Evolutionary conservation across 805 yeast genomes (phyloP).

Genomic region (Cyberlindnera xylosilytica): DNA sequence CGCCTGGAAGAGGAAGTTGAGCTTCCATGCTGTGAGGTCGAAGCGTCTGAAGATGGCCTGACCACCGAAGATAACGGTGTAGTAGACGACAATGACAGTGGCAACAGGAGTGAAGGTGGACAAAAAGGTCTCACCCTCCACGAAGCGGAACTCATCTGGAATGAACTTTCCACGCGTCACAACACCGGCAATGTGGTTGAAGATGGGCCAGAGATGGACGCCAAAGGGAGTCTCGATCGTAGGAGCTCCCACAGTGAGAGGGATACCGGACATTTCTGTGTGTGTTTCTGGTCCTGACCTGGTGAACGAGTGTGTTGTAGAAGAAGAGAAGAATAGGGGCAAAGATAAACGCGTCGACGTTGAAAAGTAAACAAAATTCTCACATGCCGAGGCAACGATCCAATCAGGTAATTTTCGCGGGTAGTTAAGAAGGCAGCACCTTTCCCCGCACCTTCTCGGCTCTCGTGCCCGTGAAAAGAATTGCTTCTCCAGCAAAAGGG

Average conservation of each 20-base stretch:
- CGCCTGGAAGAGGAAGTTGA: constrained; percentile 74
- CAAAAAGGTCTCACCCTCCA: constrained; percentile 62
- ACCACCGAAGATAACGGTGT: constrained; percentile 83
- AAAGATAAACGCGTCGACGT: not conserved
- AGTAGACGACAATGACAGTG: constrained; percentile 63
- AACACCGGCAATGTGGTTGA: constrained; percentile 45
- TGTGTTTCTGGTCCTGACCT: not conserved
- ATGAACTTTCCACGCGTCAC: constrained; percentile 52
- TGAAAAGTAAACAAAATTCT: constrained; percentile 1
- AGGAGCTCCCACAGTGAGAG: constrained; percentile 34
- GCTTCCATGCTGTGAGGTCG: constrained; percentile 59
- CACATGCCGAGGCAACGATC: not conserved
- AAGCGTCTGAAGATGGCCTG: constrained; percentile 51
- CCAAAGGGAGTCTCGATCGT: constrained; percentile 80
- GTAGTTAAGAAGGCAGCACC: no score
- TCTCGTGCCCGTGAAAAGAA: no score
- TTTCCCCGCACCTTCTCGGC: no score
- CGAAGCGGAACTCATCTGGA: constrained; percentile 65
- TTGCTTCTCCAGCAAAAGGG: no score
- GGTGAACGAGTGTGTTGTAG: not conserved
- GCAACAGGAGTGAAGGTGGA: constrained; percentile 61
- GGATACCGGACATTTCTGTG: not conserved
- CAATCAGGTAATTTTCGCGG: no score
- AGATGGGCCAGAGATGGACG: constrained; percentile 59
- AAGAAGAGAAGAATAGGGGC: not conserved